Percentiles rank a stretch among this genome's conserved stretches.
These are phyloP conservation scores for Amaranthus tricolor DNA, from an alignment of 179 eudicot genomes.

Conservation along the genomic window DNA sequence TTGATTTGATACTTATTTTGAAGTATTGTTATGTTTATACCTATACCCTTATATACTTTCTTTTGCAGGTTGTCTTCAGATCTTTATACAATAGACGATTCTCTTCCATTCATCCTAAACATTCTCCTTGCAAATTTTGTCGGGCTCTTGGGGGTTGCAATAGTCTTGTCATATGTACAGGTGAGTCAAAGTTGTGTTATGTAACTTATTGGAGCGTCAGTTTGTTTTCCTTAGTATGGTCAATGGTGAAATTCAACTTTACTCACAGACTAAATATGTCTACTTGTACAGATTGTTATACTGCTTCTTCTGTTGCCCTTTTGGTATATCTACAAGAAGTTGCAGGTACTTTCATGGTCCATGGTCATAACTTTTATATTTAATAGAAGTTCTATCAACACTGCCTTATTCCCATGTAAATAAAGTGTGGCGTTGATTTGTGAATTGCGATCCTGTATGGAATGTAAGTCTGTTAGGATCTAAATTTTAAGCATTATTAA, in stretches of 20 bases:
- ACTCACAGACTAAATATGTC: conserved; percentile 4
- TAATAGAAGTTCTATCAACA: not conserved
- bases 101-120: conserved; percentile 98
- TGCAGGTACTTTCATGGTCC: conserved; percentile 57
- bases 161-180: conserved; percentile 86
- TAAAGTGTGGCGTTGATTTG: not conserved
- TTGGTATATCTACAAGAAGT: conserved; percentile 81
- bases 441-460: too few species aligned
- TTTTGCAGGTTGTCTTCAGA: conserved; percentile 86
- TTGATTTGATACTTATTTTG: conserved; percentile 11
- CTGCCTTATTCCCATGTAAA: not conserved
- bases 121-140: conserved; percentile 93
- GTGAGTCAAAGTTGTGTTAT: conserved; percentile 29
- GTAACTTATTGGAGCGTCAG: not conserved
- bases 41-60: conserved; percentile 19
- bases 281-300: conserved; percentile 58
- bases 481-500: too few species aligned
- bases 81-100: conserved; percentile 93
- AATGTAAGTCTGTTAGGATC: too few species aligned
- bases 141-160: conserved; percentile 75
- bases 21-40: conserved; percentile 3
- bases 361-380: not conserved
- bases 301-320: conserved; percentile 77
- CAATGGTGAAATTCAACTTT: not conserved
- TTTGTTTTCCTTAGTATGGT: not conserved